Base-by-base conservation (phyloP, 179 eudicot species). In the Actinidia arguta region DNA sequence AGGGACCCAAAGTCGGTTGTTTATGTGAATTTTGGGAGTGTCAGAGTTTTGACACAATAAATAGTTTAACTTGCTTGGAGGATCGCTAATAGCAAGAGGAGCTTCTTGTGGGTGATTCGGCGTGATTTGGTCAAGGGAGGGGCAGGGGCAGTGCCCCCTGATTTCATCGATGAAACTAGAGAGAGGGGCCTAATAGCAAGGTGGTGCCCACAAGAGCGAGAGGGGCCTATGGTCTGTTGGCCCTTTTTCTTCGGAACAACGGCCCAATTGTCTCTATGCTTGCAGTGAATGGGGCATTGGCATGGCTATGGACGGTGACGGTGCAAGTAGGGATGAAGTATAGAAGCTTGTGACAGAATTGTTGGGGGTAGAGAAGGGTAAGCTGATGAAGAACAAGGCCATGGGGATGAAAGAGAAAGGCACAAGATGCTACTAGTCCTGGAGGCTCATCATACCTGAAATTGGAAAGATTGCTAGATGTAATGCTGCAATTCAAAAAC, bases 281-380 rank as follows among this genome's bases (percentile, higher is more conserved):
- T n/a, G n/a, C n/a, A n/a, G n/a, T n/a, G n/a, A n/a, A n/a, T n/a
- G 90, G 88, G 88, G 84, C 2, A 70, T 64, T 20, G 88, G 85
- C 6, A 68, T 83, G 82, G 87, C 82, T 18, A 75, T 86, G 6
- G 70, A 62, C 52, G 14, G 63, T 3, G 58, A 78, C n/a, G n/a
- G n/a, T 22, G 85, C 81, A 3, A 80, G 48, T 14, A 75, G 85
- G 24, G 76, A 47, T 12, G 87, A 70, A 51, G 87, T 86, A 31
- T 83, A 62, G 67, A 83, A 44, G 52, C n/a, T n/a, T n/a, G n/a
- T n/a, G n/a, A n/a, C n/a, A 48, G 85, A 85, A 36, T 61, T 85
- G 72, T 48, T 85, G 78, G 87, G 76, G 13, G 84, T 88, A 6
- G 70, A 87, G 47, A 83, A 75, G 39, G 73, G 79, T 31, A 25